phyloP scores from a whole-genome alignment of 352 stramenopile genomes.

The Phytophthora vignae region DNA sequence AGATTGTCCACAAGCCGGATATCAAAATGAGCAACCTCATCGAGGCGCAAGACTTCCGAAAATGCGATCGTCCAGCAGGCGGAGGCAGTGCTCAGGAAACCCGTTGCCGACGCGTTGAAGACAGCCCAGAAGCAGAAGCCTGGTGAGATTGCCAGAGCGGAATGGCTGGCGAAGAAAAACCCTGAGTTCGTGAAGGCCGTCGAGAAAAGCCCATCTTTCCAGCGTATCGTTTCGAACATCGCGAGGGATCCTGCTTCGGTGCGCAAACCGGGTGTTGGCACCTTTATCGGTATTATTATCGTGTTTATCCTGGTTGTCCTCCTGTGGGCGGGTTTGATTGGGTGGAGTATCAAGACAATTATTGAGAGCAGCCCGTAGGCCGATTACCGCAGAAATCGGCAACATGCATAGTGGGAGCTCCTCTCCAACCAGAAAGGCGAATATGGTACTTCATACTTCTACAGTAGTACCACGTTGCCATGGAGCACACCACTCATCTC shows the following conservation, averaged over 20 bases:
- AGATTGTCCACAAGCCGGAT: too few relatives aligned
- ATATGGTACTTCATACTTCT: too few relatives aligned
- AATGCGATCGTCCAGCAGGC: background rate
- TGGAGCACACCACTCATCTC: background rate
- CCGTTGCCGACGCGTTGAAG: background rate
- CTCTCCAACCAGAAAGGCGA: too few relatives aligned
- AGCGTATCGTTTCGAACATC: background rate
- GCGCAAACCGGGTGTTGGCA: too few relatives aligned
- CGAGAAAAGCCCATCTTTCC: background rate
- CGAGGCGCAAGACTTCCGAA: background rate
- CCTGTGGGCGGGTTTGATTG: too few relatives aligned
- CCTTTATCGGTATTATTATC: too few relatives aligned
- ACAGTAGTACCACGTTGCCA: background rate
- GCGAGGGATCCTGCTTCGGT: background rate
- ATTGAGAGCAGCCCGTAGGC: too few relatives aligned
- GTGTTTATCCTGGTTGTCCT: too few relatives aligned
- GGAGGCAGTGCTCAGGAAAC: background rate
- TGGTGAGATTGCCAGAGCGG: background rate
- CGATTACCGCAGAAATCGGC: too few relatives aligned
- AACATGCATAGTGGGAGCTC: too few relatives aligned
- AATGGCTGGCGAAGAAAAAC: background rate
- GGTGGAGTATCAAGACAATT: too few relatives aligned
- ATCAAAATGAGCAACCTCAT: too few relatives aligned
- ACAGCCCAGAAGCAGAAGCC: background rate
- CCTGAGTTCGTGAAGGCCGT: background rate